Evolutionary conservation across 1,139 yeast genomes (phyloP).

Genomic region (Geotrichum siamense): DNA sequence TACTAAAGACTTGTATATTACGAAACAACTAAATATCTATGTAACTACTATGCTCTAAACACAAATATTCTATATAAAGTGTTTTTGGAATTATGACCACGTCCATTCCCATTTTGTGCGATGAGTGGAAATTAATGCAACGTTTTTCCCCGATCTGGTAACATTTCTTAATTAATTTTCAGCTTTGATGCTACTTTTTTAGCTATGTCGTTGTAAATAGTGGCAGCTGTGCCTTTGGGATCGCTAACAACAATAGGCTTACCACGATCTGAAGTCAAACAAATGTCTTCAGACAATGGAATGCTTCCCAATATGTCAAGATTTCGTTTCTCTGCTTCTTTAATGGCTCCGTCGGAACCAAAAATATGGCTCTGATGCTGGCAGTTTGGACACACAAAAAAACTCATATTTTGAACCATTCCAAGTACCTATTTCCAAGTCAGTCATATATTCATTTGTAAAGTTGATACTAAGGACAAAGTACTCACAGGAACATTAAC

Average conservation of each 20-base stretch:
- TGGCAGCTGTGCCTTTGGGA: conserved; percentile 30
- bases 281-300: conserved; percentile 60
- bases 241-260: conserved; percentile 52
- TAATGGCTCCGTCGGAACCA: conserved; percentile 58
- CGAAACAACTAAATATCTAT: no score
- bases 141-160: not conserved
- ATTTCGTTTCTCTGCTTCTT: conserved; percentile 48
- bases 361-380: conserved; percentile 66
- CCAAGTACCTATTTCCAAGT: conserved; percentile 44
- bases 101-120: no score
- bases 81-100: no score
- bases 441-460: conserved; percentile 52
- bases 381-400: conserved; percentile 69
- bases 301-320: conserved; percentile 56
- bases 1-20: no score
- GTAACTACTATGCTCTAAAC: no score
- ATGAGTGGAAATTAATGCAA: no score
- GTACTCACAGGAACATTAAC: conserved; percentile 53
- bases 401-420: conserved; percentile 78
- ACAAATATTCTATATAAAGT: no score
- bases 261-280: conserved; percentile 56
- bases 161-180: no score
- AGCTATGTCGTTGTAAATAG: conserved; percentile 12
- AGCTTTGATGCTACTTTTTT: conserved; percentile 9
- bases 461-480: conserved; percentile 42